These are phyloP conservation scores for Samsoniella hepiali DNA, from an alignment of 2,329 filamentous ascomycete genomes.

Conservation along the genomic window DNA sequence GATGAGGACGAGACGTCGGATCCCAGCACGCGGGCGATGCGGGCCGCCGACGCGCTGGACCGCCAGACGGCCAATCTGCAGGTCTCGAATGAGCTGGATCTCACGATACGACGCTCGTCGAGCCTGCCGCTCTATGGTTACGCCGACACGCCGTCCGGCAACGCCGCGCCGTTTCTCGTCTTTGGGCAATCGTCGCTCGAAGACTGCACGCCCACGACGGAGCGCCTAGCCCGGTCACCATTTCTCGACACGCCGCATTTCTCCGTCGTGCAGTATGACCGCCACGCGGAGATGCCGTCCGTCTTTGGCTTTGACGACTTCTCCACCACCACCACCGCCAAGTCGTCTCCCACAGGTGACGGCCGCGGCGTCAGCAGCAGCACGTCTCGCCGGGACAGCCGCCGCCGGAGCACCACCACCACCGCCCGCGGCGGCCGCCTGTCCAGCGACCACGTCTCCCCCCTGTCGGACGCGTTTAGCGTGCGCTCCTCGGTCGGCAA, in stretches of 20 bases:
- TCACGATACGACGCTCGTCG: conserved; percentile 44
- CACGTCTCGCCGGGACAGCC: background rate
- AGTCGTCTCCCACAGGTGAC: background rate
- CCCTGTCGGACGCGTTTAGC: conserved; percentile 34
- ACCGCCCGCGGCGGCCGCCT: conserved; percentile 2
- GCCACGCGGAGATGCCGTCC: conserved; percentile 2
- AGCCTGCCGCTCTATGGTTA: conserved; percentile 48
- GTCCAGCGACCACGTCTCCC: conserved; percentile 22
- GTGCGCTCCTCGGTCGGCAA: conserved; percentile 34
- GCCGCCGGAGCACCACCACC: background rate
- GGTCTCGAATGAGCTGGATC: conserved; percentile 45
- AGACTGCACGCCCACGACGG: background rate
- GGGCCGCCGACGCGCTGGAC: conserved; percentile 57
- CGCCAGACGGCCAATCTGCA: conserved; percentile 54
- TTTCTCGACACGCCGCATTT: background rate
- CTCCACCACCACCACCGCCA: background rate
- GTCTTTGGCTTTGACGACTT: conserved; percentile 16
- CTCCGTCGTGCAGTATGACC: conserved; percentile 11
- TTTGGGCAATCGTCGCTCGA: conserved; percentile 36
- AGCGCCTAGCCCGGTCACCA: background rate
- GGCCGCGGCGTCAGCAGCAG: background rate
- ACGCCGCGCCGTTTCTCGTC: conserved; percentile 46
- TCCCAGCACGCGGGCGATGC: conserved; percentile 54
- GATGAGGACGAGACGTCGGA: conserved; percentile 30
- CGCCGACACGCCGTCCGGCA: conserved; percentile 39